Base-by-base conservation (phyloP, 768 basidiomycete species). In the Sutorius australiensis region DNA sequence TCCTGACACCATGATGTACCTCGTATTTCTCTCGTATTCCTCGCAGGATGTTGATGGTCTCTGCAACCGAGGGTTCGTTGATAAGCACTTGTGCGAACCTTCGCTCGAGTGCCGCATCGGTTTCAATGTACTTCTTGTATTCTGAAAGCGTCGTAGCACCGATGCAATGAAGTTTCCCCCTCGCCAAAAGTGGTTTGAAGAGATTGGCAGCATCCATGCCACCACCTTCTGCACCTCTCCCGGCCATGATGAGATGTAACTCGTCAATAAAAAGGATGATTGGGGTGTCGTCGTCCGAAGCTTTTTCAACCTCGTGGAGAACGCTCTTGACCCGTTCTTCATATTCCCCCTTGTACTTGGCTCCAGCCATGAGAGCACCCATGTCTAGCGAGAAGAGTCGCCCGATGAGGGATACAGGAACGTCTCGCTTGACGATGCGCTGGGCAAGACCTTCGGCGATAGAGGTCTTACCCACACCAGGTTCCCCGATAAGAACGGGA, bases 251-350 rank as follows among this genome's bases (percentile, higher is more conserved):
- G 38, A 97, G 84, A 67, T 98, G 94, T 24, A 92, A 69, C 67
- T 98, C 95, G 61, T 99, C 95, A 59, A 98, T 84, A 78, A 98
- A 98, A 34, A 99, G 82, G 56, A 98, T 92, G 61, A 98, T 80
- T 16, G 84, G 83, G 6, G 80, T 79, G 38, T 89, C 86, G 28
- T 89, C 83, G 24, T 87, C 83, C 0, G 85, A 75, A 0, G 88
- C 81, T 72, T 95, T 94, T 70, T 98, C 95, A 56, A 98, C 86
- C 72, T 98, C 95, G 68, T 87, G 85, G 51, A 99, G 73, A 50
- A 98, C 92, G 11, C 86, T 74, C 68, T 97, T 98, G 73, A 98
- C 84, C 37, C 95, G 88, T 67, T 98, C 95, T 72, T 98, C 95
- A 70, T 94, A 99, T 72, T 98, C 93, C 45, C 88, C 95, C 66